Conservation (phyloP, 768 basidiomycete species). For the Chalciporus sphaerocephalus region DNA sequence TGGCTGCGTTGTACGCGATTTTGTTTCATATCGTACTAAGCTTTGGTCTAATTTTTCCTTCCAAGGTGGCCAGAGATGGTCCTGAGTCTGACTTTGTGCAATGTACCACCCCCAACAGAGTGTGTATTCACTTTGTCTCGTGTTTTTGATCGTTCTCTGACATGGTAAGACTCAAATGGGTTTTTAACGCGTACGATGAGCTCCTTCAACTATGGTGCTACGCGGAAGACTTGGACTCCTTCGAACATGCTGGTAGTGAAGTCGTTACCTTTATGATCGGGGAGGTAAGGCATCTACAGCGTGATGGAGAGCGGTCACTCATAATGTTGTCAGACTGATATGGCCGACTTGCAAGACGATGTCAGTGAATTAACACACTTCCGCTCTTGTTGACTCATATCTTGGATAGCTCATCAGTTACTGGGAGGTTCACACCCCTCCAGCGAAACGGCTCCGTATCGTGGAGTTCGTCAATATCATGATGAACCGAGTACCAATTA, state of each 20-base stretch:
- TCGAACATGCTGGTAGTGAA: conserved; percentile 64
- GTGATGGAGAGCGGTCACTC: not conserved
- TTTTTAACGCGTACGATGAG: conserved; percentile 61
- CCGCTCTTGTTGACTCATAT: conserved; percentile 8
- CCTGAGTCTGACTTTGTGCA: conserved; percentile 62
- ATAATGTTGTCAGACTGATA: conserved; percentile 20
- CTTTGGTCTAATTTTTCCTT: conserved; percentile 7
- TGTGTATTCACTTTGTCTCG: conserved; percentile 31
- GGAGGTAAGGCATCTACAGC: conserved; percentile 40
- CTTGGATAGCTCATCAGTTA: conserved; percentile 53
- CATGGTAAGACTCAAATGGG: conserved; percentile 48
- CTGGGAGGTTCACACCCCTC: conserved; percentile 58
- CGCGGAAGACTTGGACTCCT: conserved; percentile 60
- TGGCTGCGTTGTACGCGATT: conserved; percentile 56
- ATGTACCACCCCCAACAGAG: conserved; percentile 65
- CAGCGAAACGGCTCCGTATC: conserved; percentile 46
- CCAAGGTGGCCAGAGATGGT: conserved; percentile 69
- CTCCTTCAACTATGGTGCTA: conserved; percentile 59
- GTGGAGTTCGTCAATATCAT: conserved; percentile 53
- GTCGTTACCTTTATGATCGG: conserved; percentile 52
- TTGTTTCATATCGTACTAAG: not conserved
- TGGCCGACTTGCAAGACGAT: conserved; percentile 59
- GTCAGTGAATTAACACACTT: conserved; percentile 36
- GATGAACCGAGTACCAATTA: conserved; percentile 56
- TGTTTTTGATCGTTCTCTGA: conserved; percentile 1